Evolutionary conservation across 2,329 filamentous ascomycete genomes (phyloP).

Genomic region (Arthrinium puccinioides): DNA sequence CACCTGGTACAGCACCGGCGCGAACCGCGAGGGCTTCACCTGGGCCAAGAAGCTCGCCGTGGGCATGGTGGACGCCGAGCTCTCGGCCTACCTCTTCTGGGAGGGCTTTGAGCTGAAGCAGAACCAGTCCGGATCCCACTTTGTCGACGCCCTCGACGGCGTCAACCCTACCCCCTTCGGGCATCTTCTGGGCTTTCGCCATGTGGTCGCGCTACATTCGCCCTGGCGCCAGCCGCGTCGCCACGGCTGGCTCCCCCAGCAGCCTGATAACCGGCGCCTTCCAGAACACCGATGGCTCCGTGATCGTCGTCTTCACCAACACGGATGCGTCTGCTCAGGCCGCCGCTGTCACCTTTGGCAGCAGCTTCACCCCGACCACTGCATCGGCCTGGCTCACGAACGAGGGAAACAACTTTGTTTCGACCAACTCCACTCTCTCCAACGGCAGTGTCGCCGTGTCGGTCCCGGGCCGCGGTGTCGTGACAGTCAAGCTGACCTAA

Average conservation of each 20-base stretch:
- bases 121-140: conserved; percentile 17
- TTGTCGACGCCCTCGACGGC: conserved; percentile 19
- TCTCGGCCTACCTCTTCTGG: conserved; percentile 43
- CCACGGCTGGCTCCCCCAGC: conserved; percentile 11
- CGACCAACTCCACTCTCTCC: conserved; percentile 4
- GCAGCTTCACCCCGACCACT: conserved; percentile 3
- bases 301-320: conserved; percentile 18
- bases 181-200: conserved; percentile 17
- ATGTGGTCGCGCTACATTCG: conserved; percentile 18
- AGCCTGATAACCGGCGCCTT: conserved; percentile 13
- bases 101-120: conserved; percentile 26
- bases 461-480: conserved; percentile 9
- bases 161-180: conserved; percentile 12
- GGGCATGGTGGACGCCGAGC: conserved; percentile 34
- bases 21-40: conserved; percentile 28
- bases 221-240: conserved; percentile 14
- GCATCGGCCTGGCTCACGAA: conserved; percentile 11
- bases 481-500: conserved; percentile 12
- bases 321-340: conserved; percentile 6
- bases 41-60: conserved; percentile 29
- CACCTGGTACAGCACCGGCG: conserved; percentile 33
- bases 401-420: conserved; percentile 7
- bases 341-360: conserved; percentile 7
- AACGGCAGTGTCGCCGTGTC: conserved; percentile 8
- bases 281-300: conserved; percentile 11